Evolutionary conservation across 495 filamentous ascomycete species (phyloP), one percentile per base, ranked within the genome.

Genomic region (Aspergillus affinis): DNA sequence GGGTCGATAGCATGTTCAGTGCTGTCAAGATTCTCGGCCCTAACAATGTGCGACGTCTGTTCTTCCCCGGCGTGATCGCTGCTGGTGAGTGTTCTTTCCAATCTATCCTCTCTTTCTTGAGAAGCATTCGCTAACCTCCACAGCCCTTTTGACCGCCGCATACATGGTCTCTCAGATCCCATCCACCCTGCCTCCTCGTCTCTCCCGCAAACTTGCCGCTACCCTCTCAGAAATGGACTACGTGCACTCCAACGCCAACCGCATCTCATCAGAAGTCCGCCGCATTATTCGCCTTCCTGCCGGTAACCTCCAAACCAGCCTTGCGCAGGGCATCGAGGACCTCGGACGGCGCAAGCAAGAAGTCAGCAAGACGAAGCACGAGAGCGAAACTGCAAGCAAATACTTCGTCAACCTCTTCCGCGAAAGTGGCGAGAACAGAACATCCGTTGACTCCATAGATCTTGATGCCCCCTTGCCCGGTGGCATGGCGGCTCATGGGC

Each of bases 131-230:
- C 79, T 86, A 76, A 82, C 65, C 58, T 15, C 5, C 53, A 32
- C 66, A 94, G 91, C 84, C 44, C 76, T 85, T 55, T 82, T 93
- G 46, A 87, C 90, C 55, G 78, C 86, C 13, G 87, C 84, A 57
- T 97, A 95, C 70, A 77, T 94, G 57, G 80, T 98, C 59, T 84
- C 86, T 53, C 88, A 92, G 55, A 93, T 98, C 61, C 94, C 94
- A 2, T 79, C 84, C 48, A 91, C 94, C 10, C 88, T 98, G 10
- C 94, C 94, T 44, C 86, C 88, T 56, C 92, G 93, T 32, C 85
- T 98, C 18, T 89, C 86, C 51, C 82, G 79, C 71, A 97, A 97
- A 77, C 90, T 98, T 66, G 84, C 89, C 10, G 75, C 83, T 45
- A 87, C 88, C 65, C 88, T 98, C 27, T 78, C 80, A 21, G 80